Percentiles rank a stretch among this genome's conserved stretches.
phyloP scores from a whole-genome alignment of 768 basidiomycete species.

The Russula earlei region DNA sequence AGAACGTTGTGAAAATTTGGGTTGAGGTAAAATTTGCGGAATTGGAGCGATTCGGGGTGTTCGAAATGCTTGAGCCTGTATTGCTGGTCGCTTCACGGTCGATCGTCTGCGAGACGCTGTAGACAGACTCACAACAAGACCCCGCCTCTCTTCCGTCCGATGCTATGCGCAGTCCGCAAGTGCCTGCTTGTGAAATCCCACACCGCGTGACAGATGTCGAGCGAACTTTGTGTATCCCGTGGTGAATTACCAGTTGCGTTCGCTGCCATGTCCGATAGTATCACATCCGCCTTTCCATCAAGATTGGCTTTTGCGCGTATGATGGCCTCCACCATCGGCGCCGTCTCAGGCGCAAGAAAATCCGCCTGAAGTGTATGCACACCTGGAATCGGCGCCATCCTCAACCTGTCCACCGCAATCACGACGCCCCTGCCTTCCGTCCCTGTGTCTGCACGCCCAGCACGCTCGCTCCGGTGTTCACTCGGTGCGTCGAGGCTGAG shows the following conservation, averaged over 20 bases:
- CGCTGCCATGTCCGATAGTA: conserved; percentile 87
- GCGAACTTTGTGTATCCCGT: conserved; percentile 56
- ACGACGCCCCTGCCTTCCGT: conserved; percentile 38
- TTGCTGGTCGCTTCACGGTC: background rate
- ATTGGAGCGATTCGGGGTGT: conserved; percentile 61
- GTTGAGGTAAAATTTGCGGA: conserved; percentile 47
- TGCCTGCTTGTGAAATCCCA: conserved; percentile 53
- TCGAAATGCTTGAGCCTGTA: conserved; percentile 76
- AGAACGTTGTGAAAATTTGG: conserved; percentile 59
- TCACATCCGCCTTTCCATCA: conserved; percentile 55
- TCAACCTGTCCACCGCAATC: conserved; percentile 74
- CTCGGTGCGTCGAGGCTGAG: background rate
- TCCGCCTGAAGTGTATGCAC: conserved; percentile 69
- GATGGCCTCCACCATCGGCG: conserved; percentile 34
- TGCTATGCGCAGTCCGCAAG: conserved; percentile 38
- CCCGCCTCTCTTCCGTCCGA: conserved; percentile 37
- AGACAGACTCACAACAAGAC: conserved; percentile 46
- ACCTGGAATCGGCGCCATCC: conserved; percentile 61
- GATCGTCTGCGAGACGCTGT: conserved; percentile 7
- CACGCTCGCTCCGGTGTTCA: background rate
- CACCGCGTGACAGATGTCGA: conserved; percentile 69
- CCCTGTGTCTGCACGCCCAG: background rate
- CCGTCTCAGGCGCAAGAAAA: conserved; percentile 55
- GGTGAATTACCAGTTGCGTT: conserved; percentile 65
- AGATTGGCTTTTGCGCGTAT: conserved; percentile 27